Conservation (phyloP, 305 asterid species). For the Euphrasia arctica region DNA sequence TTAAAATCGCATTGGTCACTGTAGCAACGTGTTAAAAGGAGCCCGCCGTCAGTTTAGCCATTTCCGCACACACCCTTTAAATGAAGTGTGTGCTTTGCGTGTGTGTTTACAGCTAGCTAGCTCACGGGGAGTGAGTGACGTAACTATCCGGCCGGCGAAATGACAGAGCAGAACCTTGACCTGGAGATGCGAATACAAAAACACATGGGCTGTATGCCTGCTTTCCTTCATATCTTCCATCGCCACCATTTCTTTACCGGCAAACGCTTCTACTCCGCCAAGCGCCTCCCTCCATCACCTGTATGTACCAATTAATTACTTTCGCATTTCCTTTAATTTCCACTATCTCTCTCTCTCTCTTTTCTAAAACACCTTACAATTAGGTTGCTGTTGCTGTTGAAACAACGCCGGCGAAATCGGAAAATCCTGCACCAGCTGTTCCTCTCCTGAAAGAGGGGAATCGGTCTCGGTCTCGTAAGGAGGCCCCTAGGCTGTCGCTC, state of each 20-base stretch:
- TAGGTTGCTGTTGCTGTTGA: slow-evolving; percentile 28
- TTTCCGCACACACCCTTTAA: no score
- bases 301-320: slow-evolving; percentile 28
- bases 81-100: no score
- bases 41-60: no score
- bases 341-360: neutral
- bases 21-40: no score
- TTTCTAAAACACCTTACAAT: neutral
- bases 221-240: slow-evolving; percentile 75
- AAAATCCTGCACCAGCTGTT: slow-evolving; percentile 23
- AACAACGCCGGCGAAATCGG: slow-evolving; percentile 37
- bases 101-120: neutral
- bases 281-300: slow-evolving; percentile 57
- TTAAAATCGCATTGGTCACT: no score
- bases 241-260: slow-evolving; percentile 71
- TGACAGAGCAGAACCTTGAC: slow-evolving; percentile 50
- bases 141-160: slow-evolving; percentile 26
- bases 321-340: neutral
- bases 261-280: slow-evolving; percentile 52
- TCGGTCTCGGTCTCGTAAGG: slow-evolving; percentile 56
- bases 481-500: slow-evolving; percentile 79
- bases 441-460: slow-evolving; percentile 47
- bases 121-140: slow-evolving; percentile 20
- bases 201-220: slow-evolving; percentile 88
- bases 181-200: slow-evolving; percentile 55